Conservation (phyloP, 176 grass and related monocot genomes). For the Zoysia pacifica region DNA sequence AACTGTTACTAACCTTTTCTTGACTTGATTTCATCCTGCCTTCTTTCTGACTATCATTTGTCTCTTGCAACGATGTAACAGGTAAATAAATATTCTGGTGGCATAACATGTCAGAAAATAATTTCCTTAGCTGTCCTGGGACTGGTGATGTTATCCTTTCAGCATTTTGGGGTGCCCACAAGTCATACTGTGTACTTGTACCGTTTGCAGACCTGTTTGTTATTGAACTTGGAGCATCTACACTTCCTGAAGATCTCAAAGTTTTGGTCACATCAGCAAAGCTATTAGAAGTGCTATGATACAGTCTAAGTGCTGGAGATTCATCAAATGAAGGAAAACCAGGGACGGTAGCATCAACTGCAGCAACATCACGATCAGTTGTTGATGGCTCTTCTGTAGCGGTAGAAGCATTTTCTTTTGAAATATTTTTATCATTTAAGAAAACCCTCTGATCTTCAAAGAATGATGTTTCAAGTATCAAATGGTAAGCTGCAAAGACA, state of each 20-base stretch:
- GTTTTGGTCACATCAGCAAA: conserved; percentile 47
- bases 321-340: conserved; percentile 44
- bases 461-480: conserved; percentile 89
- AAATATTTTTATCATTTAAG: conserved; percentile 49
- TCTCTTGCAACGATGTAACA: conserved; percentile 55
- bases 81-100: conserved; percentile 61
- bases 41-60: conserved; percentile 56
- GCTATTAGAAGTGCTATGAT: conserved; percentile 54
- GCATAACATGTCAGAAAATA: conserved; percentile 40
- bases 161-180: conserved; percentile 13
- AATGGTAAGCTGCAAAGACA: conserved; percentile 81
- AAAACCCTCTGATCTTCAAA: conserved; percentile 82
- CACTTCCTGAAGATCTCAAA: conserved; percentile 38
- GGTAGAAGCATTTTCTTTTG: conserved; percentile 38
- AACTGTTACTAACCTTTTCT: conserved; percentile 39
- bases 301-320: conserved; percentile 62
- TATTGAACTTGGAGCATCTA: conserved; percentile 27
- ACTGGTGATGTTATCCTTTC: conserved; percentile 38
- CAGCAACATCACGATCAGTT: conserved; percentile 31
- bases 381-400: conserved; percentile 27
- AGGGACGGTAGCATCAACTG: conserved; percentile 34
- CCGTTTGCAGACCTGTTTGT: conserved; percentile 31
- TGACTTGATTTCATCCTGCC: conserved; percentile 35
- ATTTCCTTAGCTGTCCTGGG: conserved; percentile 40
- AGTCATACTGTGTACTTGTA: conserved; percentile 23